phyloP scores from a whole-genome alignment of 176 grass and related monocot species.

The Avena sativa region DNA sequence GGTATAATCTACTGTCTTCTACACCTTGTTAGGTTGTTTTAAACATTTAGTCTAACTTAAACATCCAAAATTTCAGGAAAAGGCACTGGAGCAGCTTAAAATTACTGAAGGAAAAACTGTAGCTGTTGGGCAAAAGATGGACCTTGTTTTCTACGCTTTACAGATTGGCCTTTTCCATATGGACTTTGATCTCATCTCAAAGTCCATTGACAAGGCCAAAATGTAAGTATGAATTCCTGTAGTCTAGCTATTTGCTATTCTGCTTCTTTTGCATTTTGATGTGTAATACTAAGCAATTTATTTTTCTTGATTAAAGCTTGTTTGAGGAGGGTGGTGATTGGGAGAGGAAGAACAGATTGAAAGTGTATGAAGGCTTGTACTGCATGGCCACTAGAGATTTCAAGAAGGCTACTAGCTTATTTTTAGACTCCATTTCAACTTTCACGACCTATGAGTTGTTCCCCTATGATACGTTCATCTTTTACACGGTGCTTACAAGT shows the following conservation, averaged over 20 bases:
- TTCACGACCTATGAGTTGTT: slow-evolving; percentile 96
- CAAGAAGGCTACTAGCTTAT: slow-evolving; percentile 91
- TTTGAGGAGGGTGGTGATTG: slow-evolving; percentile 98
- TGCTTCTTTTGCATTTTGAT: slow-evolving; percentile 29
- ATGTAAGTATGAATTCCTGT: slow-evolving; percentile 53
- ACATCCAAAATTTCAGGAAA: slow-evolving; percentile 66
- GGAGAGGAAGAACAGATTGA: slow-evolving; percentile 98
- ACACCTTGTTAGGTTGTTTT: neutral
- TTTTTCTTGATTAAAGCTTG: slow-evolving; percentile 60
- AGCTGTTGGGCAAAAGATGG: slow-evolving; percentile 98
- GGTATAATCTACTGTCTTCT: slow-evolving; percentile 45
- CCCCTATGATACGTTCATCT: slow-evolving; percentile 94
- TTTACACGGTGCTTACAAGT: slow-evolving; percentile 94
- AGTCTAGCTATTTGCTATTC: slow-evolving; percentile 26
- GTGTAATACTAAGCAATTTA: neutral
- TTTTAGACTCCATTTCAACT: slow-evolving; percentile 98
- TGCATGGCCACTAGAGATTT: slow-evolving; percentile 95
- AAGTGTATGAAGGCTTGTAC: slow-evolving; percentile 97
- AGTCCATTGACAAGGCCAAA: slow-evolving; percentile 96
- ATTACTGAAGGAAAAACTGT: slow-evolving; percentile 98
- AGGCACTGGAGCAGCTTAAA: slow-evolving; percentile 92
- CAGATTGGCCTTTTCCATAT: slow-evolving; percentile 94
- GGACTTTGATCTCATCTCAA: slow-evolving; percentile 98
- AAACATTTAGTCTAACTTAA: slow-evolving; percentile 17
- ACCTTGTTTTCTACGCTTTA: slow-evolving; percentile 92